Conservation (phyloP, 352 stramenopile species). For the Globisporangium irregulare region DNA sequence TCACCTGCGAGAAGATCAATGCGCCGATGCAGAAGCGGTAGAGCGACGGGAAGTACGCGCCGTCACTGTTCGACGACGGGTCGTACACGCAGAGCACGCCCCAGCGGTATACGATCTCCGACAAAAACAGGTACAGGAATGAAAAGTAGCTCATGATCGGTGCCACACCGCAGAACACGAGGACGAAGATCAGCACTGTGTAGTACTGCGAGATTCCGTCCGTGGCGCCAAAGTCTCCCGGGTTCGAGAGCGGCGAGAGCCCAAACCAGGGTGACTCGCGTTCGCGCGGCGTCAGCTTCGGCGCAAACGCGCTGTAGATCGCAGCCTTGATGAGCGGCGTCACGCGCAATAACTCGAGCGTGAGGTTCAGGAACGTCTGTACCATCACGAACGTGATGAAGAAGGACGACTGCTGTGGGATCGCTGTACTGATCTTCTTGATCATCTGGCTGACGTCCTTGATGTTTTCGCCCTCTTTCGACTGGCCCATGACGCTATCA, state of each 20-base stretch:
- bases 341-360: conserved; percentile 66
- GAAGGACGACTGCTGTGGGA: conserved; percentile 76
- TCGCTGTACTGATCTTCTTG: conserved; percentile 50
- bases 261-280: conserved; percentile 68
- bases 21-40: conserved; percentile 80
- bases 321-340: conserved; percentile 67
- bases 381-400: conserved; percentile 83
- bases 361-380: conserved; percentile 66
- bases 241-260: conserved; percentile 49
- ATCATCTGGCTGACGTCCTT: conserved; percentile 40
- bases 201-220: conserved; percentile 69
- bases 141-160: conserved; percentile 83
- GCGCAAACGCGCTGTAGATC: conserved; percentile 75
- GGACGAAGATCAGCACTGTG: conserved; percentile 68
- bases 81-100: conserved; percentile 67
- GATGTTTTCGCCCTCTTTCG: conserved; percentile 39
- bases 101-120: conserved; percentile 78
- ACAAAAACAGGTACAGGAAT: conserved; percentile 60
- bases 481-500: conserved; percentile 53
- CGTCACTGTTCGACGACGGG: conserved; percentile 62
- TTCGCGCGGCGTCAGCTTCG: conserved; percentile 79
- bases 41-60: conserved; percentile 74
- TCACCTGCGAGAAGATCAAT: conserved; percentile 75
- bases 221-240: conserved; percentile 56
- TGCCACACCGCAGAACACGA: conserved; percentile 73